Base-by-base conservation (phyloP, 495 filamentous ascomycete species). In the Talaromyces liani region DNA sequence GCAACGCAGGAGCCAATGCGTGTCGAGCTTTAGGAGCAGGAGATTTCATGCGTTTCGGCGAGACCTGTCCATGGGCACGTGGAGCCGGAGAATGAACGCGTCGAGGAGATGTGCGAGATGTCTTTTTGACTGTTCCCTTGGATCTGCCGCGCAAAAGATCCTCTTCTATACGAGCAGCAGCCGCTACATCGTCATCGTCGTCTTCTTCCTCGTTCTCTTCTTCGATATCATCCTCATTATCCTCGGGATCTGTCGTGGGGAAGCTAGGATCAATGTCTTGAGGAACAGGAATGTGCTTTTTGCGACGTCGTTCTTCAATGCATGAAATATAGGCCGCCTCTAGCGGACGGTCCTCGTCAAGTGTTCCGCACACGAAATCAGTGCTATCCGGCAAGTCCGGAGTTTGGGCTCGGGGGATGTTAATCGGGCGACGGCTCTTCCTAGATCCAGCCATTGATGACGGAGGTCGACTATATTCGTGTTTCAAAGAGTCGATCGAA, bases 261-360 rank as follows among this genome's bases (percentile, higher is more conserved):
- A 98, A 98, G 71, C 91, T 96, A 9, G 94, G 94, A 70, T 98
- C 94, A 64, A 98, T 97, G 67, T 98, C 95, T 67, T 98, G 94
- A 49, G 94, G 92, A 27, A 91, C 89, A 29, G 80, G 68, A 62
- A 86, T 84, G 63, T 90, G 90, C 74, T 91, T 96, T 61, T 86
- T 87, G 49, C 87, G 86, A 63, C 88, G 89, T 41, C 91, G 85
- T 58, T 91, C 86, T 68, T 94, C 90, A 62, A 94, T 80, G 66
- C 88, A 90, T 10, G 90, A 91, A 56, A 96, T 84, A 72, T 97
- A 98, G 2, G 91, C 93, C 64, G 90, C 89, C 71, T 98, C 94
- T 45, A 98, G 74, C n/a, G 91, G 89, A 58, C 91, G 88, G 71
- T 98, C 94, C 71, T 98, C 94, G 69, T 98, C 94, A 18, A 98